Evolutionary conservation across 2,329 filamentous ascomycete genomes (phyloP), one percentile per base, ranked within the genome.

Genomic region (Dactylellina cionopaga): DNA sequence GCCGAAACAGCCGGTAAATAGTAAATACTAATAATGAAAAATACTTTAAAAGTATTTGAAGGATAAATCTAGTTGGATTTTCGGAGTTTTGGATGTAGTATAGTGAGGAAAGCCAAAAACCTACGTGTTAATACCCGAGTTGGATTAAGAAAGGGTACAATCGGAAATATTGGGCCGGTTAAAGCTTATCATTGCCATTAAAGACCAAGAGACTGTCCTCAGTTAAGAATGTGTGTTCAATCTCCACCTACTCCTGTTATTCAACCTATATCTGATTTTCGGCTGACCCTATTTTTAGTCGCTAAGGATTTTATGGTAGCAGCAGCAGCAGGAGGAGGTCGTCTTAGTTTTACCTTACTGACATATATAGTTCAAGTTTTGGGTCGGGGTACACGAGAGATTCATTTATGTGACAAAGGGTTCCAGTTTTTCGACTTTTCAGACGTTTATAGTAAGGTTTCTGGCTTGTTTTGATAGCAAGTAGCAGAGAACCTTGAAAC

Each of bases 351-450:
- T 27, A 15, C 19, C 17, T 41, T 33, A 6, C 31, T 33, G 15
- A 56, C 51, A 11, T 56, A 56, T 15, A 24, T 39, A 1, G 37
- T 41, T 3, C 51, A 56, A 27, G 10, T 56, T 15, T 6, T 39
- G 10, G 37, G 51, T 4, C 37, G 27, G 9, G 51, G 51, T 9
- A 41, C 51, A 17, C 33, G 51, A 10, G 33, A 56, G 7, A 51
- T 56, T 10, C 37, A 27, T 10, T 10, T 9, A n/a, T 56, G 39
- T 19, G 27, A 15, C 10, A 56, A 29, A 7, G 51, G 51, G 17
- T 56, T 56, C 19, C 10, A 25, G 7, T 41, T n/a, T 22, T 17
- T 56, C 11, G 51, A 56, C 19, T 56, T 56, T 13, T 56, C 51
- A 15, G 37, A 56, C 10, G 33, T 39, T 25, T 15, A 27, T n/a